phyloP scores from a whole-genome alignment of 257 asterid genomes.

The Plantago major region DNA sequence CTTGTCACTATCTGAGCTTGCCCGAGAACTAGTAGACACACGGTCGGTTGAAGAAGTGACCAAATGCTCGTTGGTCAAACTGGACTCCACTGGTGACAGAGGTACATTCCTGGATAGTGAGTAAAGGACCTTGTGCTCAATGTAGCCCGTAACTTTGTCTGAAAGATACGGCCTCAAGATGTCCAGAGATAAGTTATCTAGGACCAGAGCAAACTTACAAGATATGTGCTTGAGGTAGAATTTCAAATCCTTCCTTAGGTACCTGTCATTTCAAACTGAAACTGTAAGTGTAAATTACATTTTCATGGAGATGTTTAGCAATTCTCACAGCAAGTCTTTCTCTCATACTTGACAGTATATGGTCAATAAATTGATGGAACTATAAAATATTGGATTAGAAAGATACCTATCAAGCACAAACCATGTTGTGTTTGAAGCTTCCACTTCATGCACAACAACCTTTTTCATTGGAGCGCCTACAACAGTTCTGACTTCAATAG shows the following conservation, averaged over 20 bases:
- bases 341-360: too few species aligned
- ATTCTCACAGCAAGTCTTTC: too few species aligned
- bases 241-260: conserved; percentile 52
- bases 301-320: too few species aligned
- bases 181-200: conserved; percentile 42
- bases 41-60: conserved; percentile 26
- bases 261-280: conserved; percentile 34
- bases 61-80: conserved; percentile 25
- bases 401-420: conserved; percentile 62
- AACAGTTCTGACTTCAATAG: conserved; percentile 60
- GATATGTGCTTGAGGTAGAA: conserved; percentile 62
- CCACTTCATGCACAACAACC: conserved; percentile 56
- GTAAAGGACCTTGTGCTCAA: conserved; percentile 41
- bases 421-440: conserved; percentile 55
- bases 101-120: conserved; percentile 45
- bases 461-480: conserved; percentile 59
- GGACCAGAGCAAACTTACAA: conserved; percentile 58
- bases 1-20: conserved; percentile 32
- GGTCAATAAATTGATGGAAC: too few species aligned
- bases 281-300: too few species aligned
- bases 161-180: conserved; percentile 41
- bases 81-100: conserved; percentile 14
- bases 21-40: conserved; percentile 32
- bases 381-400: background rate
- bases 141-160: conserved; percentile 22